A percentile compares a stretch with the other conserved stretches of the same genome.
Conservation (phyloP, 495 filamentous ascomycete species). For the Clohesyomyces aquaticus region DNA sequence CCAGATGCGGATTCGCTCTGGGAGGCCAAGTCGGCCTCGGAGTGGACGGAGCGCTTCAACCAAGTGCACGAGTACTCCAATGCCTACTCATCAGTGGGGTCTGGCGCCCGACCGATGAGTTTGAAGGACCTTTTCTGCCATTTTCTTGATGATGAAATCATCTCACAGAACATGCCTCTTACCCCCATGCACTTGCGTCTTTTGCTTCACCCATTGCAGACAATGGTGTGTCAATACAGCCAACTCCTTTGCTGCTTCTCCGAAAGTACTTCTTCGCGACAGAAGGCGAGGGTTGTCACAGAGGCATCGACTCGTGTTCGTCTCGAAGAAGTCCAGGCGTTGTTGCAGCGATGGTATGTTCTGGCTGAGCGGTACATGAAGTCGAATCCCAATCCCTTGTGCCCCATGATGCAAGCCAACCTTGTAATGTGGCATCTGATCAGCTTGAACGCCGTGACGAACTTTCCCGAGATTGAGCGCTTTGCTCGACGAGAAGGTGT, state of each 20-base stretch:
- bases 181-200: slow-evolving; percentile 49
- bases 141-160: slow-evolving; percentile 49
- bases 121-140: slow-evolving; percentile 61
- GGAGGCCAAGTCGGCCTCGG: slow-evolving; percentile 49
- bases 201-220: slow-evolving; percentile 49
- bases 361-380: slow-evolving; percentile 52
- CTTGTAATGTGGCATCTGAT: slow-evolving; percentile 68
- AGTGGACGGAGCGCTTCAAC: slow-evolving; percentile 58
- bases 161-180: slow-evolving; percentile 47
- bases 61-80: slow-evolving; percentile 54
- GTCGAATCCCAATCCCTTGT: slow-evolving; percentile 45
- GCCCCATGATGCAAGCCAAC: slow-evolving; percentile 55
- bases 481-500: slow-evolving; percentile 58
- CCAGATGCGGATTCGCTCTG: slow-evolving; percentile 60
- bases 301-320: slow-evolving; percentile 56
- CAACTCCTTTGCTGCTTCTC: slow-evolving; percentile 51
- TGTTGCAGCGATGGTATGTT: slow-evolving; percentile 63
- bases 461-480: slow-evolving; percentile 63
- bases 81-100: slow-evolving; percentile 49
- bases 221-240: slow-evolving; percentile 47
- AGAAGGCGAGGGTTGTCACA: slow-evolving; percentile 49
- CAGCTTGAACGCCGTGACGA: slow-evolving; percentile 61
- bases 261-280: slow-evolving; percentile 44
- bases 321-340: slow-evolving; percentile 58
- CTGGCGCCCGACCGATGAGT: slow-evolving; percentile 53